Percentiles rank a stretch among this genome's conserved stretches.
Evolutionary conservation across 306 rosid genomes (phyloP).

Genomic region (Myrica gale): DNA sequence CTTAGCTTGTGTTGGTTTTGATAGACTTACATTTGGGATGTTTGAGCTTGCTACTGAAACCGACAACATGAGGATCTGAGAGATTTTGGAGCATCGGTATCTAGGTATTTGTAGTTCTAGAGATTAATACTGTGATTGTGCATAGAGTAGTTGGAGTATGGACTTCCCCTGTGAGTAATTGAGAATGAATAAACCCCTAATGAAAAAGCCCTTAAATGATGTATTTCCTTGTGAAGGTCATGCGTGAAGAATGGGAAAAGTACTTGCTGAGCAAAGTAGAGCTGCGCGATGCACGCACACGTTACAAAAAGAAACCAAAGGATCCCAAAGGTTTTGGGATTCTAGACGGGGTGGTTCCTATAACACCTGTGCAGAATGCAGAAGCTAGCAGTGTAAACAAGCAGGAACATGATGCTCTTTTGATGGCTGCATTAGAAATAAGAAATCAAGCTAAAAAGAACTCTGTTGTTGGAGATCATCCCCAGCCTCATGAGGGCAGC

Average conservation of each 20-base stretch:
- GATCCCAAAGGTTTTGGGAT: conserved; percentile 94
- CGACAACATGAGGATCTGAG: too few species aligned
- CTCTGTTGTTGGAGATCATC: conserved; percentile 42
- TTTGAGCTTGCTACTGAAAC: background rate
- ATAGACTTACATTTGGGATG: background rate
- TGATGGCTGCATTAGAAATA: conserved; percentile 77
- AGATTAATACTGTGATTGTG: too few species aligned
- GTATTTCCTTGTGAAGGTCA: conserved; percentile 53
- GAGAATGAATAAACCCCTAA: conserved; percentile 14
- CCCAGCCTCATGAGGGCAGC: conserved; percentile 35
- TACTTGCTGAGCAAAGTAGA: conserved; percentile 87
- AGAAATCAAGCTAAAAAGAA: conserved; percentile 50
- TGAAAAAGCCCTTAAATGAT: conserved; percentile 12
- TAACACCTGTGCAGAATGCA: conserved; percentile 53
- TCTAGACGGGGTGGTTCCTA: conserved; percentile 84
- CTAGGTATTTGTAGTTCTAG: background rate
- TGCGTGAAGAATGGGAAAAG: conserved; percentile 83
- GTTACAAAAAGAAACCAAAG: conserved; percentile 74
- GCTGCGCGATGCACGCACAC: conserved; percentile 61
- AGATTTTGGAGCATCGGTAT: background rate
- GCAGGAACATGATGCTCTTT: conserved; percentile 79
- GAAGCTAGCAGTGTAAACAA: conserved; percentile 70
- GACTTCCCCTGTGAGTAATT: background rate
- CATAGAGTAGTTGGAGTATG: too few species aligned
- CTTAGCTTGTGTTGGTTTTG: background rate